phyloP scores from a whole-genome alignment of 1,284 basidiomycete species.

The Vanrija pseudolonga region DNA sequence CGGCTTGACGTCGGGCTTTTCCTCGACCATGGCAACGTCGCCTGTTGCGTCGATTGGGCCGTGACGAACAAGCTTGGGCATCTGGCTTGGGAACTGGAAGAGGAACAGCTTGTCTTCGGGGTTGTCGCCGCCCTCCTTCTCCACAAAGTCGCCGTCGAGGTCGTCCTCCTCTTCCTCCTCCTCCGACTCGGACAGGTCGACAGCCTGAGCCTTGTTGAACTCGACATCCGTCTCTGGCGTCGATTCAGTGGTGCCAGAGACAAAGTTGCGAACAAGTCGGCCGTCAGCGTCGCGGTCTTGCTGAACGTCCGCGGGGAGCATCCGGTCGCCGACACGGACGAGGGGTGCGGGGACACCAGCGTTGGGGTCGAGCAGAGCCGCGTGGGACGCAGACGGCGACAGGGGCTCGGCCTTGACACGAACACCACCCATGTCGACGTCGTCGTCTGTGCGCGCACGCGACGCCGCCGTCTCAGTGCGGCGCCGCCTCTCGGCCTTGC shows the following conservation, averaged over 20 bases:
- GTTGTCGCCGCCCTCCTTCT: constrained; percentile 40
- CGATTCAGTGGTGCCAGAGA: constrained; percentile 45
- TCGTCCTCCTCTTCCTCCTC: constrained; percentile 81
- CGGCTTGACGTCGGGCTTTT: constrained; percentile 31
- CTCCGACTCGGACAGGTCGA: constrained; percentile 78
- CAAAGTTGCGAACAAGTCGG: constrained; percentile 29
- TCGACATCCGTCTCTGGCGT: constrained; percentile 40
- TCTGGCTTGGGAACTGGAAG: constrained; percentile 88
- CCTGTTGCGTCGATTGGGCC: constrained; percentile 25
- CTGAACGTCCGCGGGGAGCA: constrained; percentile 35
- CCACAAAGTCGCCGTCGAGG: constrained; percentile 73
- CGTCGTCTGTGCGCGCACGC: background rate
- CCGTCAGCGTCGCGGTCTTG: constrained; percentile 41
- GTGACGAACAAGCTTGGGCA: constrained; percentile 64
- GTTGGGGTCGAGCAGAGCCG: constrained; percentile 6
- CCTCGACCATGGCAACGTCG: constrained; percentile 19
- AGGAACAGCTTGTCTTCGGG: constrained; percentile 71
- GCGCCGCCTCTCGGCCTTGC: constrained; percentile 19
- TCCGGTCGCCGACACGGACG: constrained; percentile 33
- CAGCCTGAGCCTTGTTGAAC: constrained; percentile 62
- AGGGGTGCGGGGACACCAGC: constrained; percentile 4
- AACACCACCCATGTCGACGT: constrained; percentile 5
- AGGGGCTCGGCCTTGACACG: constrained; percentile 15
- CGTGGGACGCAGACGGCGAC: constrained; percentile 7
- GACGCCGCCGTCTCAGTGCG: background rate